Evolutionary conservation across 2,329 filamentous ascomycete species (phyloP).

Genomic region (Apiospora pterosperma): DNA sequence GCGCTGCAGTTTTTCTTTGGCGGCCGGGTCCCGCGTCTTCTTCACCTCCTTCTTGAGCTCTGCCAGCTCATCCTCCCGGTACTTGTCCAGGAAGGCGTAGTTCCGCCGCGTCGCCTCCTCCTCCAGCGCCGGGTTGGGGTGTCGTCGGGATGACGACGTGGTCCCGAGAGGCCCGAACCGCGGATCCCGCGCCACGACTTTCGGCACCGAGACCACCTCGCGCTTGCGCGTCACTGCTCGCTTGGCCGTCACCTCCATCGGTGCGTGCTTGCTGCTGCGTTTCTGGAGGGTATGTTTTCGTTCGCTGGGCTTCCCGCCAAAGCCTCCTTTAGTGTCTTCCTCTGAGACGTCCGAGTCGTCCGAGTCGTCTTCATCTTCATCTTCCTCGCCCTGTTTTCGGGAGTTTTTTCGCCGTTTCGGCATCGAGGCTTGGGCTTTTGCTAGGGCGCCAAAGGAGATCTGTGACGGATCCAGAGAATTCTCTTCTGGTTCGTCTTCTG

Average conservation of each 20-base stretch:
- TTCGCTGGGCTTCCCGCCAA: constrained; percentile 29
- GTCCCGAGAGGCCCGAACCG: constrained; percentile 71
- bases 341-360: constrained; percentile 27
- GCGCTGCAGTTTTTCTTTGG: constrained; percentile 69
- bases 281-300: constrained; percentile 26
- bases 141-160: not conserved
- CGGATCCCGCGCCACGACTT: constrained; percentile 69
- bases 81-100: constrained; percentile 86
- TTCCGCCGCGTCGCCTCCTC: constrained; percentile 62
- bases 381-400: constrained; percentile 21
- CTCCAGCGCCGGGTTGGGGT: constrained; percentile 38
- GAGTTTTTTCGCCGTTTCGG: constrained; percentile 28
- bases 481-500: constrained; percentile 23
- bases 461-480: constrained; percentile 43
- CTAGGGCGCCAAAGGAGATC: constrained; percentile 87
- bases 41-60: constrained; percentile 67
- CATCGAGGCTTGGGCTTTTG: constrained; percentile 76
- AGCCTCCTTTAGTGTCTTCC: constrained; percentile 26
- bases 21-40: constrained; percentile 38
- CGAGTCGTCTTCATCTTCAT: constrained; percentile 20
- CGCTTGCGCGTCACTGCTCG: constrained; percentile 78
- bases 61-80: constrained; percentile 78
- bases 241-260: constrained; percentile 77
- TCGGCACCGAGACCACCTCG: constrained; percentile 62
- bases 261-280: constrained; percentile 82